Evolutionary conservation across 495 filamentous ascomycete species (phyloP), one percentile per base, ranked within the genome.

Genomic region (Daldinia grandis): DNA sequence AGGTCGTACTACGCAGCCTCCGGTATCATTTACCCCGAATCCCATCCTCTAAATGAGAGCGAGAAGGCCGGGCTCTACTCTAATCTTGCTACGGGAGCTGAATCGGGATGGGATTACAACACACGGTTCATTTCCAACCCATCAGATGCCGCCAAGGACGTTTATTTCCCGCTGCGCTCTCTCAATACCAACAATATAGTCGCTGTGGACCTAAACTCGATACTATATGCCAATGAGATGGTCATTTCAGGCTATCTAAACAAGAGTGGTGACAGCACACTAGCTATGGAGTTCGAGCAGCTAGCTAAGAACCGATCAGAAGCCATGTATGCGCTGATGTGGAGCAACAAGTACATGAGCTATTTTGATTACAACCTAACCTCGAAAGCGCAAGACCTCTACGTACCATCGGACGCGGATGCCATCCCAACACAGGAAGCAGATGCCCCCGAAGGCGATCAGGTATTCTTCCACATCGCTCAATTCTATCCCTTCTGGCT

Each of bases 341-440:
- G 83, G 83, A 85, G 84, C 73, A 62, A 73, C 10, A 82, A 79
- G 7, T 74, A 80, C 60, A 79, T 64, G 68, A 81, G 81, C 42
- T 85, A 82, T 69, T 85, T 85, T 67, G 83, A 85, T 75, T 85
- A 82, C 75, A 85, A 85, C 74, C 54, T 85, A 21, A 85, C 83
- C 9, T 79, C 74, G 9, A 67, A 47, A 38, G 69, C 79, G 4
- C 83, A 84, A 47, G 76, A 78, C 50, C 33, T 79, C 25, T 84
- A 77, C 62, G 64, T 82, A 21, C 79, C 80, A 14, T 68, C 73
- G 28, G 81, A 85, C 58, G 21, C 51, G 1, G 79, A 83, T 54
- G 58, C 78, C 7, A 77, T 76, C 21, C 4, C 67, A 17, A 55
- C 69, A n/a, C 78, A 82, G 44, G 69, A 30, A 15, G 59, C 55